These are phyloP conservation scores for Trypanosoma platydactyli DNA, from an alignment of 208 protist species.

Conservation along the genomic window DNA sequence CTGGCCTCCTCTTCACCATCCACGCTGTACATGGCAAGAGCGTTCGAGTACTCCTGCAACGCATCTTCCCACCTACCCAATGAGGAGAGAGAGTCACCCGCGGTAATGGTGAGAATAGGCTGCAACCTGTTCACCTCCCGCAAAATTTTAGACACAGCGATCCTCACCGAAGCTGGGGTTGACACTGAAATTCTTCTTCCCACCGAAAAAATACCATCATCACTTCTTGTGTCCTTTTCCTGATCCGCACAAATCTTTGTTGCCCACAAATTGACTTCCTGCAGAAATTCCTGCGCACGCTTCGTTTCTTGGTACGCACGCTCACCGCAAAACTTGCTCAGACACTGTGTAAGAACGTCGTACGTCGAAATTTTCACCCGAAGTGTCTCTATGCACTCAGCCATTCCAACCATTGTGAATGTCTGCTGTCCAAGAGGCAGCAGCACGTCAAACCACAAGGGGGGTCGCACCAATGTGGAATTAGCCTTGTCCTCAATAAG, in stretches of 20 bases:
- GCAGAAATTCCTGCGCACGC: slow-evolving; percentile 15
- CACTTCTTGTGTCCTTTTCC: not conserved
- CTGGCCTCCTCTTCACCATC: slow-evolving; percentile 38
- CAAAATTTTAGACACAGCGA: not conserved
- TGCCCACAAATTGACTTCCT: slow-evolving; percentile 21
- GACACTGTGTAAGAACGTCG: slow-evolving; percentile 77
- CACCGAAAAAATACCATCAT: not conserved
- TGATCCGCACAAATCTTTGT: not conserved
- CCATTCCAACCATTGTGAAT: slow-evolving; percentile 66
- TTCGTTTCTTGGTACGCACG: slow-evolving; percentile 52
- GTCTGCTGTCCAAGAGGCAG: slow-evolving; percentile 43
- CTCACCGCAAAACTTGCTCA: slow-evolving; percentile 77
- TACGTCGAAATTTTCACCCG: slow-evolving; percentile 73
- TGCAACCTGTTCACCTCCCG: slow-evolving; percentile 14
- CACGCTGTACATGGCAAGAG: slow-evolving; percentile 61
- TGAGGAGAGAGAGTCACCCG: slow-evolving; percentile 62
- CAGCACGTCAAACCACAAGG: slow-evolving; percentile 70
- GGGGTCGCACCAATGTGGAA: slow-evolving; percentile 64
- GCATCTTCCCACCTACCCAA: slow-evolving; percentile 75
- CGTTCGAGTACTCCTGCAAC: slow-evolving; percentile 73
- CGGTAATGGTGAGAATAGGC: slow-evolving; percentile 62
- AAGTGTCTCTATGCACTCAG: slow-evolving; percentile 62
- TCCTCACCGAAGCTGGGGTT: not conserved
- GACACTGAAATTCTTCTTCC: not conserved
- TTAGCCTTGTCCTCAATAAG: slow-evolving; percentile 81